Evolutionary conservation across 148 eudicot genomes (phyloP).

Genomic region (Nepenthes gracilis): DNA sequence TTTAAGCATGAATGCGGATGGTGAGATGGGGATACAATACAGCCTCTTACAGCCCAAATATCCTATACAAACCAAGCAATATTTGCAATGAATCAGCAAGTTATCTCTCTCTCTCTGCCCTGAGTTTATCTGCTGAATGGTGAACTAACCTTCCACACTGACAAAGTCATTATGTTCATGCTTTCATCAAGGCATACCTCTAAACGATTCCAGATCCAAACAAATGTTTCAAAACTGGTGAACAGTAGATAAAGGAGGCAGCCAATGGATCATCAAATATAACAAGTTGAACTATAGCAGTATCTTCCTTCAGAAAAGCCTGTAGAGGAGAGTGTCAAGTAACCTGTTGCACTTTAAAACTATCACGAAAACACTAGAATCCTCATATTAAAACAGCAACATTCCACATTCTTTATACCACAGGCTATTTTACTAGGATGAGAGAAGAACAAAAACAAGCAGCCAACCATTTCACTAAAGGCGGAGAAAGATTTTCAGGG

Average conservation of each 20-base stretch:
- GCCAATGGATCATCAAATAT: constrained; percentile 85
- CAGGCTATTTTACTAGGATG: background rate
- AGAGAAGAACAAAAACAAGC: background rate
- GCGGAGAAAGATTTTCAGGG: no score
- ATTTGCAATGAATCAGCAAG: constrained; percentile 11
- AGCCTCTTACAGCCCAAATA: background rate
- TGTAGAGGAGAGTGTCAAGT: constrained; percentile 85
- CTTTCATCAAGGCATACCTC: constrained; percentile 91
- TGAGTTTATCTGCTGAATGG: constrained; percentile 11
- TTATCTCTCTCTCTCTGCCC: background rate
- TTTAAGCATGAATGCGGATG: constrained; percentile 19
- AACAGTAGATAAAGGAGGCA: constrained; percentile 90
- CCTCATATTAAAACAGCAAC: background rate
- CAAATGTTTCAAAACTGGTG: constrained; percentile 78
- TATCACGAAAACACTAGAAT: constrained; percentile 32
- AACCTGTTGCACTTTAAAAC: constrained; percentile 65
- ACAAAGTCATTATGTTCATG: constrained; percentile 45
- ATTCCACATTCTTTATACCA: background rate
- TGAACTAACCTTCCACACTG: constrained; percentile 55
- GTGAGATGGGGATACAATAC: constrained; percentile 1
- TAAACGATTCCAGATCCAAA: constrained; percentile 92
- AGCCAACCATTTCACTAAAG: no score
- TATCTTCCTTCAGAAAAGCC: constrained; percentile 87
- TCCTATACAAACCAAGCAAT: constrained; percentile 14
- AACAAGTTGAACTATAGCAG: constrained; percentile 86